phyloP scores from a whole-genome alignment of 2,329 filamentous ascomycete species.

The Endothia cerciana region DNA sequence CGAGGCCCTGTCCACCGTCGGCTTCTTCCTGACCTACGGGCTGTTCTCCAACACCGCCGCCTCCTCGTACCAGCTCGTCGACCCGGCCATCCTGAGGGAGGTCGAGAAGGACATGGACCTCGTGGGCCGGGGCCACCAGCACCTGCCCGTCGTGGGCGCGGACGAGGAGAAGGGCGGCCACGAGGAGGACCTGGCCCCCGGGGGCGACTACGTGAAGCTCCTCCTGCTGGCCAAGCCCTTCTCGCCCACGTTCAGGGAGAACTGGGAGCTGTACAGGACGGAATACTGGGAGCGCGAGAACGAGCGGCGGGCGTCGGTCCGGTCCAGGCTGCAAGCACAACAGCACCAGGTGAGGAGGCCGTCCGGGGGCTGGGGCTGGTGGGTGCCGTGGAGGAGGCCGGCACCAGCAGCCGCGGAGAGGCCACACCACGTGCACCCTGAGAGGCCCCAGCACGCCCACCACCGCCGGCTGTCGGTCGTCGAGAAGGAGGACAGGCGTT shows the following conservation, averaged over 20 bases:
- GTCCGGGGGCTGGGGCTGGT: slow-evolving; percentile 80
- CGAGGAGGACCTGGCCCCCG: slow-evolving; percentile 88
- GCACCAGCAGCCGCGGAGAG: slow-evolving; percentile 42
- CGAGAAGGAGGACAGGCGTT: slow-evolving; percentile 51
- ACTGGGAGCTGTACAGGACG: slow-evolving; percentile 92
- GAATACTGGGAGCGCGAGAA: slow-evolving; percentile 99
- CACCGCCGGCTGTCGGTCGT: slow-evolving; percentile 48
- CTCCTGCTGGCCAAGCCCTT: slow-evolving; percentile 93
- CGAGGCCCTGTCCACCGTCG: slow-evolving; percentile 72
- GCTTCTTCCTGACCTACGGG: slow-evolving; percentile 78
- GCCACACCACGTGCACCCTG: slow-evolving; percentile 40
- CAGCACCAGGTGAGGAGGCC: slow-evolving; percentile 70
- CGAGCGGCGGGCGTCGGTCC: slow-evolving; percentile 76
- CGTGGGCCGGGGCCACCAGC: slow-evolving; percentile 45
- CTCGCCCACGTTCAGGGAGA: slow-evolving; percentile 90
- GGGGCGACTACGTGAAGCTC: slow-evolving; percentile 90
- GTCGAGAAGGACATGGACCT: slow-evolving; percentile 63
- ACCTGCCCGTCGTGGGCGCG: slow-evolving; percentile 42
- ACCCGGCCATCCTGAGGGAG: slow-evolving; percentile 63
- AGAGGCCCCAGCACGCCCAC: slow-evolving; percentile 39
- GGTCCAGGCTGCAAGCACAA: slow-evolving; percentile 69
- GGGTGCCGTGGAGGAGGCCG: slow-evolving; percentile 71
- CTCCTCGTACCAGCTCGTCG: slow-evolving; percentile 77
- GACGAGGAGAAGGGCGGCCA: slow-evolving; percentile 70
- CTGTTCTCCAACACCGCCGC: slow-evolving; percentile 69